Conservation (phyloP, 441 rosid species). For the Syzygium syzygioides region DNA sequence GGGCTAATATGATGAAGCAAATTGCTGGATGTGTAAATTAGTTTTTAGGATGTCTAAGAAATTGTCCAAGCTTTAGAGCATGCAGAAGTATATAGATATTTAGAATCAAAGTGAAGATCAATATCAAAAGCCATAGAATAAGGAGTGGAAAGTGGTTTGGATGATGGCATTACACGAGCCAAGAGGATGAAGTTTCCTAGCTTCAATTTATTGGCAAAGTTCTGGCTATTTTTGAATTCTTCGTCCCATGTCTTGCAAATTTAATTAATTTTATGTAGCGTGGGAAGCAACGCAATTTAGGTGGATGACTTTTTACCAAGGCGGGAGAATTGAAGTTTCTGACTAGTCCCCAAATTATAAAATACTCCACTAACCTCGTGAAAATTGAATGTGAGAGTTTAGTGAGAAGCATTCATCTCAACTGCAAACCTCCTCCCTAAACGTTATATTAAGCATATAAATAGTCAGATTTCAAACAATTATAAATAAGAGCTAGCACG, state of each 20-base stretch:
- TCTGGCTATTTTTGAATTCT: not conserved
- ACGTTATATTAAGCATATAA: not conserved
- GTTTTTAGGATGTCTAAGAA: not conserved
- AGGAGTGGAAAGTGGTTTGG: not conserved
- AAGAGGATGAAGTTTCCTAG: not conserved
- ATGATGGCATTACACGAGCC: not conserved
- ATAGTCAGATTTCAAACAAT: not conserved
- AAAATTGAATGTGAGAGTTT: not conserved
- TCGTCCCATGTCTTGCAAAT: not conserved
- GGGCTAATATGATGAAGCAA: slow-evolving; percentile 14
- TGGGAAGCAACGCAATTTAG: not conserved
- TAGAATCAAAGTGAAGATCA: not conserved
- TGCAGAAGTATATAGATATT: not conserved
- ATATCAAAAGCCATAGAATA: not conserved
- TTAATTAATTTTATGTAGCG: not conserved
- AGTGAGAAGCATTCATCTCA: not conserved
- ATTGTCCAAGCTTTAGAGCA: not conserved
- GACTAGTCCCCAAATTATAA: not conserved
- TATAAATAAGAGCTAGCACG: not conserved
- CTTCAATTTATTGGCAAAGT: not conserved
- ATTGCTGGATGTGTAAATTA: not conserved
- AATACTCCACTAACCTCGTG: not conserved
- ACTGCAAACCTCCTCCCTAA: not conserved
- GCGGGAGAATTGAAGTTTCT: not conserved
- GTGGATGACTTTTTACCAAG: not conserved